These are phyloP conservation scores for Punctularia strigosozonata DNA, from an alignment of 768 basidiomycete species.

Conservation along the genomic window DNA sequence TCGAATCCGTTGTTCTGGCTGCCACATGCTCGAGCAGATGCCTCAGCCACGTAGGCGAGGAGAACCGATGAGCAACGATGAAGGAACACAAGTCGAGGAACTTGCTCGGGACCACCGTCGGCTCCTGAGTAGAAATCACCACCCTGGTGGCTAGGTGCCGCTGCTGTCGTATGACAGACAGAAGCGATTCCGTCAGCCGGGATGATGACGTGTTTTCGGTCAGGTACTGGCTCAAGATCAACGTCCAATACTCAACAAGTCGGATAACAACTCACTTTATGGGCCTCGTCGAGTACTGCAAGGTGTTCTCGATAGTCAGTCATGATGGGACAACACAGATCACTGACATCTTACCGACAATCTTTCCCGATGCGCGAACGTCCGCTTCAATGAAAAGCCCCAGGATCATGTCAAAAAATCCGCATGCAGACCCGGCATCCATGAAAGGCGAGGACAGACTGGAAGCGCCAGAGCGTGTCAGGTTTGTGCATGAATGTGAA, in stretches of 20 bases:
- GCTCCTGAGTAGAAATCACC: conserved; percentile 69
- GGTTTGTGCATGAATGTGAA: too few relatives aligned
- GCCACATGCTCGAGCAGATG: conserved; percentile 59
- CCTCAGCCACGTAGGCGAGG: conserved; percentile 67
- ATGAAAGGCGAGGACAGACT: too few relatives aligned
- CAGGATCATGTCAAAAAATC: conserved; percentile 57
- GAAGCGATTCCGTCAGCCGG: conserved; percentile 45
- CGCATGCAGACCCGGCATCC: conserved; percentile 54
- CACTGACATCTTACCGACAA: conserved; percentile 59
- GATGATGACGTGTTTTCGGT: conserved; percentile 30
- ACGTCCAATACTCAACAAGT: neutral
- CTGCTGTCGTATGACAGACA: conserved; percentile 54
- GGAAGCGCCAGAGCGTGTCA: too few relatives aligned
- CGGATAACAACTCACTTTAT: conserved; percentile 35
- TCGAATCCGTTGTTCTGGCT: conserved; percentile 42
- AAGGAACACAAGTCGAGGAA: conserved; percentile 57
- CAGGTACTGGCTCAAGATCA: conserved; percentile 37
- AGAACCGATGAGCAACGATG: conserved; percentile 60
- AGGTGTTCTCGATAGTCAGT: too few relatives aligned
- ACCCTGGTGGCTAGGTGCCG: conserved; percentile 64
- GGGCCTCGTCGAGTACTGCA: conserved; percentile 68
- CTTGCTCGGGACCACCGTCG: conserved; percentile 58
- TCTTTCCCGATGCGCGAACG: conserved; percentile 44
- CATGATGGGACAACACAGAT: too few relatives aligned
- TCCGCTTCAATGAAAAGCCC: too few relatives aligned